Base-by-base conservation (phyloP, 257 asterid genomes). In the Osmanthus fragrans region DNA sequence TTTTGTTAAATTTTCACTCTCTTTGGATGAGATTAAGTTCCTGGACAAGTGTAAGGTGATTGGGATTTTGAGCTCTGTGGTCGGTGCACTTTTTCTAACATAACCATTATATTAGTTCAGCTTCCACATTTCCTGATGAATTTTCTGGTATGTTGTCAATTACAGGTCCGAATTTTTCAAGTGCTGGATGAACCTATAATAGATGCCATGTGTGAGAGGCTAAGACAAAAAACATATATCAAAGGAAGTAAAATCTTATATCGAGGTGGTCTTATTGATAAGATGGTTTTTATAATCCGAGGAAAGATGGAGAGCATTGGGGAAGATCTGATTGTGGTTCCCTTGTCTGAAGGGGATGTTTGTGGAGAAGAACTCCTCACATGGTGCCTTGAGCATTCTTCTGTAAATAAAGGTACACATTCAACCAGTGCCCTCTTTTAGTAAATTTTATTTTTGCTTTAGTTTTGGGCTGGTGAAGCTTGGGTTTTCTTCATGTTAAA, bases 311-410 rank as follows among this genome's bases (percentile, higher is more conserved):
- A 92, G 87, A 92, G 91, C 78, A 73, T 75, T 21, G 97, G 90
- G 39, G 99, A 96, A 82, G 97, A 96, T 79, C 83, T 82, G 65
- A 87, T 23, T 54, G 74, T 73, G 23, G 86, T 84, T 76, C 78
- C 91, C 47, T 87, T 95, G 82, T 80, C 86, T 4, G 96, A 92
- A 88, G 97, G 97, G 27, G 93, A 87, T 77, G 93, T 87, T 78
- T 91, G 94, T 77, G 97, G 99, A 27, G 99, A 96, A 89, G 99
- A 96, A 82, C 99, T 96, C 70, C 96, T 93, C 73, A 90, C 96
- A 0, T 93, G 97, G 98, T 93, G 89, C 90, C 96, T 96, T n/a
- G 99, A 96, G 83, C 97, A 95, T 81, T 92, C 99, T 85, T 89
- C 97, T 29, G 76, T 91, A 70, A 84, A 84, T 82, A 88, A 79